These are phyloP conservation scores for Pichia sporocuriosa DNA, from an alignment of 805 yeast genomes.

Conservation along the genomic window DNA sequence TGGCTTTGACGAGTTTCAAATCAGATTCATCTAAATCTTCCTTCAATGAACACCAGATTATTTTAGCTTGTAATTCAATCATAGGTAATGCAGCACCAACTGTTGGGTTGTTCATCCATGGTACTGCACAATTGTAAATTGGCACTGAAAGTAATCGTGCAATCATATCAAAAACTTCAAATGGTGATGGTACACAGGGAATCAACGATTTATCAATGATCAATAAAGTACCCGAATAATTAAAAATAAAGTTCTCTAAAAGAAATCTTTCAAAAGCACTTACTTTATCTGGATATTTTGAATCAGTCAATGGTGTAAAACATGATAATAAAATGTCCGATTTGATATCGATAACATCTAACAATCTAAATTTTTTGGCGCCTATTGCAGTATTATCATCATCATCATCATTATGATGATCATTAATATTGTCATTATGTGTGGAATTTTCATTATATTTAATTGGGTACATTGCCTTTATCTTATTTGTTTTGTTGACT, in stretches of 20 bases:
- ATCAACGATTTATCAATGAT: conserved; percentile 27
- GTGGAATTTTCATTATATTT: no score
- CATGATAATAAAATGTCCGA: not conserved
- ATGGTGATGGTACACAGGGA: conserved; percentile 36
- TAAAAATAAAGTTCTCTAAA: conserved; percentile 39
- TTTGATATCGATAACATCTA: conserved; percentile 1
- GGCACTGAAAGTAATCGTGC: conserved; percentile 29
- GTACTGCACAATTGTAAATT: conserved; percentile 26
- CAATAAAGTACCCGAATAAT: conserved; percentile 34
- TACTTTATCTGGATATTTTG: not conserved
- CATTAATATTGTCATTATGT: no score
- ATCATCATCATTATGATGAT: not conserved
- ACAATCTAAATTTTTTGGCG: no score
- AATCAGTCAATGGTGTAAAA: no score
- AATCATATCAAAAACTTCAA: conserved; percentile 29
- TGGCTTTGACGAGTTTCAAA: conserved; percentile 2
- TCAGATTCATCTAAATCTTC: conserved; percentile 9
- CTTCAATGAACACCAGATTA: conserved; percentile 29
- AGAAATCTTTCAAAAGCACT: conserved; percentile 30
- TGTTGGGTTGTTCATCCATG: conserved; percentile 39
- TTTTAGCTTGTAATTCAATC: conserved; percentile 35
- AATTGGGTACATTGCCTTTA: no score
- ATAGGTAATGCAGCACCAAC: conserved; percentile 34
- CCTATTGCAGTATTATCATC: no score
- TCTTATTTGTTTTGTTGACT: conserved; percentile 4